Evolutionary conservation across 352 stramenopile genomes (phyloP), one percentile per base, ranked within the genome.

Genomic region (Phytophthora cactorum): DNA sequence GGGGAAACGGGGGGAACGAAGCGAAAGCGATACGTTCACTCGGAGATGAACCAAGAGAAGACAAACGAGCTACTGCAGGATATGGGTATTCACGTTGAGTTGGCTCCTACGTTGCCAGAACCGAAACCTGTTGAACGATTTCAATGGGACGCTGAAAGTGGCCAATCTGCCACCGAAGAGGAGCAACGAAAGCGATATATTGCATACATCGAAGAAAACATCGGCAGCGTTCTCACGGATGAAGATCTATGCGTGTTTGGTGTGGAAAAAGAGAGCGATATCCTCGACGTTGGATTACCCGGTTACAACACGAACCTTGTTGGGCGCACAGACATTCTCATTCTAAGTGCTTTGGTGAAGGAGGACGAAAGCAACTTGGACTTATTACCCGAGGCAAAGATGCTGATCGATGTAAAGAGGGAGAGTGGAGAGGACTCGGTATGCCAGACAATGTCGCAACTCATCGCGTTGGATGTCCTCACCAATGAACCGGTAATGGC

Each of bases 331-430:
- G 69, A 83, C 70, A 9, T 83, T 9, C 63, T 86, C 62, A 47
- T 83, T 38, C 50, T 83, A 41, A 74, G 62, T 59, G 47, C 70
- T 66, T 15, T 65, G 8, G 72, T 61, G 27, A 62, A 69, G 53
- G 8, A 71, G n/a, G 10, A 36, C 10, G 43, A 54, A 11, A 1
- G 1, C 15, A 4, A 71, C 64, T 50, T 74, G 63, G 3, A 36
- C 36, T 54, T 62, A 4, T 70, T 82, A 17, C 66, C 67, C 60
- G 52, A 56, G 31, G 76, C 74, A 51, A 75, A 68, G 60, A 78
- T 84, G 77, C 65, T 81, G 47, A 73, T 83, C 58, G 68, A 88
- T 75, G 71, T 82, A 61, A 78, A 80, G 54, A 65, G 17, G 46
- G 28, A 46, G 11, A 39, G 81, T 25, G 47, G 76, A 73, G 4